phyloP scores from a whole-genome alignment of 1,139 yeast species.

The Pneumocystis murina region DNA sequence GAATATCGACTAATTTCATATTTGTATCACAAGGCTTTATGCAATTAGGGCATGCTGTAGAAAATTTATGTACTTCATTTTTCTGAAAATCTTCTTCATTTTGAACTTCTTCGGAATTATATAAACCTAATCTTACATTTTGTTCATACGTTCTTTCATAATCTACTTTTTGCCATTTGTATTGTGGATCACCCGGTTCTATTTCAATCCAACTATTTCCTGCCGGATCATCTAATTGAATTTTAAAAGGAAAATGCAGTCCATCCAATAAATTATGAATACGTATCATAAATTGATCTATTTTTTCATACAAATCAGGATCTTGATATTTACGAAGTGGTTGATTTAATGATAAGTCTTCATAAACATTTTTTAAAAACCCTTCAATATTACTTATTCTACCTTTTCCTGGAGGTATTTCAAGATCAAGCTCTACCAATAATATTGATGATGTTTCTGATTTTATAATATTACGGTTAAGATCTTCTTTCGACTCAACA shows the following conservation, averaged over 20 bases:
- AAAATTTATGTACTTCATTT: constrained; percentile 88
- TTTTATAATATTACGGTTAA: constrained; percentile 83
- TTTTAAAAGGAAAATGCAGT: constrained; percentile 62
- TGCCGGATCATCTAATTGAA: constrained; percentile 80
- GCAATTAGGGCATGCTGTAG: constrained; percentile 87
- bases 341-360: constrained; percentile 72
- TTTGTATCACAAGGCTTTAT: constrained; percentile 66
- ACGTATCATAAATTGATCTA: constrained; percentile 50
- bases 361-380: constrained; percentile 62
- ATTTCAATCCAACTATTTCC: constrained; percentile 97
- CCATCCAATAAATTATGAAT: constrained; percentile 48
- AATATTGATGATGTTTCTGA: constrained; percentile 74
- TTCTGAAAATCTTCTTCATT: constrained; percentile 27
- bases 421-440: constrained; percentile 75
- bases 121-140: constrained; percentile 71
- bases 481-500: constrained; percentile 56
- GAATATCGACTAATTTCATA: constrained; percentile 92
- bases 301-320: constrained; percentile 62
- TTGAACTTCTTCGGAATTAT: constrained; percentile 49
- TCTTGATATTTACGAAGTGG: constrained; percentile 56
- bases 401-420: constrained; percentile 90
- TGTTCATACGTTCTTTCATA: constrained; percentile 81
- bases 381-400: constrained; percentile 91
- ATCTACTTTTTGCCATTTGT: constrained; percentile 79
- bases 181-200: constrained; percentile 73